Evolutionary conservation across 768 basidiomycete species (phyloP), one percentile per base, ranked within the genome.

Genomic region (Boletus coccyginus): DNA sequence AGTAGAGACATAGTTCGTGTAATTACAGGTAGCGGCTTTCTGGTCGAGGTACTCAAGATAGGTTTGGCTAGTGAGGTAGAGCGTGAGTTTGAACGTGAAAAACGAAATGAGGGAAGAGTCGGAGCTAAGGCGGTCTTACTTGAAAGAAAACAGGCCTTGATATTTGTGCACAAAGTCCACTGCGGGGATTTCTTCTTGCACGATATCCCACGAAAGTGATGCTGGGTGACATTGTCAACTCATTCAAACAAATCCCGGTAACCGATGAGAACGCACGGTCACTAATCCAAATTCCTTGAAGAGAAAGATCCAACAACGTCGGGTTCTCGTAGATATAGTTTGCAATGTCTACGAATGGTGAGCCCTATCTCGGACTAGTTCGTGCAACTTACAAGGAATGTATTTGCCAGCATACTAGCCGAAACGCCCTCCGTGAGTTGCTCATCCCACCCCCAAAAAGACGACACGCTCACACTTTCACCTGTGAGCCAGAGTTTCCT

Each of bases 151-250:
- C 13, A 90, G 81, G 57, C 81, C 75, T 60, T 83, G 69, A 53
- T 85, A 89, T 70, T 87, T 86, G 67, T 88, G 81, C 7, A 91
- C 89, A 57, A 90, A 90, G 55, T 79, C 74, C 29, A 90, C 84
- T 0, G 87, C 87, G 1, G 88, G 86, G 45, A 91, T 86, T 68
- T 90, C 75, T 50, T 77, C 70, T 66, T 88, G 86, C 12, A 87
- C 82, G 11, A 90, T 78, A 29, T 80, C 73, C 78, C 80, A 87
- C 1, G 84, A 83, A 6, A 90, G 59, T 4, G 75, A 73, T 16
- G 86, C 86, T 87, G 50, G 38, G 42, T 12, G 3, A 24, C 14
- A 7, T 35, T 9, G 14, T 44, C 9, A 46, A 33, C 7, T 51
- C 44, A 11, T 40, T 33, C 50, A 27, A 38, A 38, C 5, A 35